Conservation (phyloP, 2,329 filamentous ascomycete genomes). For the Colletotrichum chrysophilum region DNA sequence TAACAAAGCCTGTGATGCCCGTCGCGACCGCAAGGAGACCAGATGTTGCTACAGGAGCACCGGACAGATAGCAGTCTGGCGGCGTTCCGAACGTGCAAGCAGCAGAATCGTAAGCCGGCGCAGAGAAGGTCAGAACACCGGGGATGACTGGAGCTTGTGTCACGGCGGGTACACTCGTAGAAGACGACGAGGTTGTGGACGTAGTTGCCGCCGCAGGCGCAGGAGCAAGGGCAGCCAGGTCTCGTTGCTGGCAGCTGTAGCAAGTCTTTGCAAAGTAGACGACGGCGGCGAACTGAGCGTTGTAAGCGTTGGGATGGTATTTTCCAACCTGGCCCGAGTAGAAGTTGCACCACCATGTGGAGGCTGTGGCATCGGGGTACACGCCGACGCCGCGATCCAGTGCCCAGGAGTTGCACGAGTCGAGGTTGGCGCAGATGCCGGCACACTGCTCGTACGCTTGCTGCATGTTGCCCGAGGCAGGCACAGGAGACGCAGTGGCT, state of each 20-base stretch:
- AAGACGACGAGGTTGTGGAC: not conserved
- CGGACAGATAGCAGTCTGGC: not conserved
- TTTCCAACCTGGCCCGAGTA: not conserved
- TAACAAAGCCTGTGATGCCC: not conserved
- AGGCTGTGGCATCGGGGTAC: not conserved
- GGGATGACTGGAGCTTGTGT: not conserved
- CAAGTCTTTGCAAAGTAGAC: not conserved
- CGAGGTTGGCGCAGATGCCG: not conserved
- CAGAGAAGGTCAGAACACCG: not conserved
- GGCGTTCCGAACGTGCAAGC: not conserved
- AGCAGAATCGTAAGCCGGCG: not conserved
- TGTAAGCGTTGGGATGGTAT: not conserved
- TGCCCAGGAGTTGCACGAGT: not conserved
- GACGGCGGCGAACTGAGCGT: not conserved
- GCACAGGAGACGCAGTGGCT: not conserved
- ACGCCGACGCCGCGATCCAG: not conserved
- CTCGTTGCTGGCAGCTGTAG: not conserved
- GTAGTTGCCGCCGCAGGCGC: not conserved
- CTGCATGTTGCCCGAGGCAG: not conserved
- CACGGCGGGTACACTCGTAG: not conserved
- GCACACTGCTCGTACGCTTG: not conserved
- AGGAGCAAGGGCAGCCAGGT: not conserved
- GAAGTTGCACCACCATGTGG: not conserved
- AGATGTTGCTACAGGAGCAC: not conserved
- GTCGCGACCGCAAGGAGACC: not conserved